Evolutionary conservation across 1,284 basidiomycete species (phyloP).

Genomic region (Thelephora terrestris): DNA sequence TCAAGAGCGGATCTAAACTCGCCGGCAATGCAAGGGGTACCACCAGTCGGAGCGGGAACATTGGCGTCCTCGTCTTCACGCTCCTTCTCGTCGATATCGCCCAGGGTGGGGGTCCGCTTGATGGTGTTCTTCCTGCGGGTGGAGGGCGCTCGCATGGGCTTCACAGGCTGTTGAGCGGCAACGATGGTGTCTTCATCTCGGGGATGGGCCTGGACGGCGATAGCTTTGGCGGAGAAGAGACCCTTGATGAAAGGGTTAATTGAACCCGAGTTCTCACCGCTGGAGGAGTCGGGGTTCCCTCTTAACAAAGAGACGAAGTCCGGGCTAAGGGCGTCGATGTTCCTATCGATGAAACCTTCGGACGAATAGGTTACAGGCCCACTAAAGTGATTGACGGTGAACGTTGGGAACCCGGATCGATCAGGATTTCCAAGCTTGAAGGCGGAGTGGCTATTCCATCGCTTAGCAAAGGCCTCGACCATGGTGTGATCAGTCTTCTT

Average conservation of each 20-base stretch:
- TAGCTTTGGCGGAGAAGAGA: conserved; percentile 80
- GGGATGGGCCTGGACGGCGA: conserved; percentile 86
- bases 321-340: conserved; percentile 83
- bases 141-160: conserved; percentile 88
- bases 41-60: conserved; percentile 21
- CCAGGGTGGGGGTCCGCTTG: conserved; percentile 50
- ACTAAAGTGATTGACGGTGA: conserved; percentile 89
- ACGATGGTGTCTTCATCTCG: conserved; percentile 92
- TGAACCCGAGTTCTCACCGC: conserved; percentile 59
- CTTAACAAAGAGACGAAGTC: conserved; percentile 88
- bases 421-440: conserved; percentile 78
- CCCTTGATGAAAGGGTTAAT: conserved; percentile 87
- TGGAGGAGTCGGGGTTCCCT: conserved; percentile 43
- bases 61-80: conserved; percentile 36
- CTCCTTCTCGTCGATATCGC: conserved; percentile 46
- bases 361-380: conserved; percentile 88
- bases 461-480: conserved; percentile 89
- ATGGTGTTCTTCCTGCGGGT: conserved; percentile 70
- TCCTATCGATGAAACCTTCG: conserved; percentile 83
- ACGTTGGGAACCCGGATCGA: conserved; percentile 75
- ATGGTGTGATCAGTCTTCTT: conserved; percentile 93
- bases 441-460: conserved; percentile 88
- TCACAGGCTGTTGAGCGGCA: conserved; percentile 84
- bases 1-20: conserved; percentile 81
- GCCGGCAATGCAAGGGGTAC: conserved; percentile 71